phyloP scores from a whole-genome alignment of 495 filamentous ascomycete genomes.

The Xylaria flabelliformis region DNA sequence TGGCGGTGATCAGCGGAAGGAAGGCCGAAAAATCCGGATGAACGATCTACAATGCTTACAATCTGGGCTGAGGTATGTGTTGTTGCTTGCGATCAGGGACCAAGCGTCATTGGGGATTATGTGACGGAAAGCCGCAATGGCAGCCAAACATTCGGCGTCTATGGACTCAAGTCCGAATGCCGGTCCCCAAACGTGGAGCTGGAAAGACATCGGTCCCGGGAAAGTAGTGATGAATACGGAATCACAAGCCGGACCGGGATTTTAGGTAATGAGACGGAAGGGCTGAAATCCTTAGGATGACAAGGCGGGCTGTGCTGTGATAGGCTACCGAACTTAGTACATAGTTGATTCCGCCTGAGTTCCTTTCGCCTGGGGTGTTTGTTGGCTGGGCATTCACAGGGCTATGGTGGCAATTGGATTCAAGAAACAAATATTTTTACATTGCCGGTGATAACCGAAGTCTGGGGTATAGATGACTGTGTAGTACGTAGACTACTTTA shows the following conservation, averaged over 20 bases:
- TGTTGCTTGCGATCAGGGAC: conserved; percentile 77
- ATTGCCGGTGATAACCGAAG: conserved; percentile 18
- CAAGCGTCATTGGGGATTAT: conserved; percentile 66
- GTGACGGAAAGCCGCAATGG: conserved; percentile 72
- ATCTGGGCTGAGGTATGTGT: conserved; percentile 75
- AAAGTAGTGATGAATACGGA: conserved; percentile 10
- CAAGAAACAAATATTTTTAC: not conserved
- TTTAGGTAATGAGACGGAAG: not conserved
- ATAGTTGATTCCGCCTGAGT: not conserved
- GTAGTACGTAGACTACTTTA: not conserved
- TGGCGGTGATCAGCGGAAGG: conserved; percentile 31
- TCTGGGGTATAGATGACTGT: not conserved
- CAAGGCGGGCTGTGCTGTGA: conserved; percentile 14
- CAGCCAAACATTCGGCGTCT: conserved; percentile 83
- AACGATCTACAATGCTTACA: conserved; percentile 58
- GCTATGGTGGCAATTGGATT: not conserved
- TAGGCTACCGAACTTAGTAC: not conserved
- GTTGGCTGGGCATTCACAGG: conserved; percentile 1
- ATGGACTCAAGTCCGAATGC: conserved; percentile 88
- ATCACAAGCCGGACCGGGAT: not conserved
- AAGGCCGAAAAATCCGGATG: conserved; percentile 20
- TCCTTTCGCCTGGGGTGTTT: not conserved
- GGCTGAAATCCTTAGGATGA: not conserved
- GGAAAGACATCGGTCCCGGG: conserved; percentile 60
- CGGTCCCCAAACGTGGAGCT: conserved; percentile 92